Base-by-base conservation (phyloP, 148 eudicot species). In the Rhododendron ovatum region DNA sequence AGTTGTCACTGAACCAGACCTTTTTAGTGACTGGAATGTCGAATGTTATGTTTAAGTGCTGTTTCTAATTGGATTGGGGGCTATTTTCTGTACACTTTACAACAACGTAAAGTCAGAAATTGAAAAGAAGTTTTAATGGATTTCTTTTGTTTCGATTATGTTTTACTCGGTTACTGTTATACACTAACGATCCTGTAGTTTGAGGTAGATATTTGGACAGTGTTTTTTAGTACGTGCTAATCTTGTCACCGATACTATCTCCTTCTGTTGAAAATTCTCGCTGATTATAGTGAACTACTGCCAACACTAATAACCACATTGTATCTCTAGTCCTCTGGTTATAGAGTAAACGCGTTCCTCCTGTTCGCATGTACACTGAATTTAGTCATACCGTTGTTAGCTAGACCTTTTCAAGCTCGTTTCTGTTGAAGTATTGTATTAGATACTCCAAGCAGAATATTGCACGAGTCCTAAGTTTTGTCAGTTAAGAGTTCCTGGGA, bases 31-130 rank as follows among this genome's bases (percentile, higher is more conserved):
- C 87, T 84, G 79, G 84, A 82, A 55, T 41, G 26, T 35, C 33
- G 18, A 15, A 84, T 65, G 77, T 86, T 85, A 85, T 86, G 76
- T 74, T n/a, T 26, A 69, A 2, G 7, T 71, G 76, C 76, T 87
- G 88, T 80, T 57, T 83, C 74, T 67, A 67, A 85, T 89, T 86
- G 80, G 84, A 83, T 84, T 84, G 78, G 85, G 89, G 87, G 84
- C 48, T 57, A 61, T 84, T 81, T 86, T 88, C 82, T 89, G 85
- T 89, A 86, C 61, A 75, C 87, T 89, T 88, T 82, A 74, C 84
- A 84, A 17, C 80, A 59, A 82, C 10, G 78, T 82, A 55, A 71
- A 84, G 84, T 81, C 85, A 80, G 85, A 84, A 85, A 85, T 59
- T 63, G 41, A 65, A 85, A 85, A 41, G 48, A 43, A 22, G 83